Evolutionary conservation across 129 eudicot species (phyloP).

Genomic region (Flaveria sonorensis): DNA sequence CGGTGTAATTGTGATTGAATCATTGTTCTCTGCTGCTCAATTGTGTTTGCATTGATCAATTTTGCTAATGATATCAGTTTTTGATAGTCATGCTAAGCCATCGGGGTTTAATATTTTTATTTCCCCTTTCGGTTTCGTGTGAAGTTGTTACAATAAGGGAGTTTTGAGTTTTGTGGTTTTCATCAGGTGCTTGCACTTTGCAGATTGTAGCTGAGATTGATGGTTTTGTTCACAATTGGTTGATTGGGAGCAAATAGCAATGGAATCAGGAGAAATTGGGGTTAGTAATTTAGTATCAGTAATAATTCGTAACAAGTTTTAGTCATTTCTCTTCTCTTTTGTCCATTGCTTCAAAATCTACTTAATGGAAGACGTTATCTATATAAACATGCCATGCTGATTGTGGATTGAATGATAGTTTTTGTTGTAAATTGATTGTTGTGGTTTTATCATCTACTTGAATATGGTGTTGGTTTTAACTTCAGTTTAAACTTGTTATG

Average conservation of each 20-base stretch:
- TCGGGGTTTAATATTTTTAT: neutral
- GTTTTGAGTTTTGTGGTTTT: constrained; percentile 7
- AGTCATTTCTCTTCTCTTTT: no score
- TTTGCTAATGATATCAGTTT: neutral
- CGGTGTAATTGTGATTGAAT: neutral
- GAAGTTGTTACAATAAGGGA: neutral
- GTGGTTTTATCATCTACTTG: neutral
- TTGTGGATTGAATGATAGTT: constrained; percentile 4
- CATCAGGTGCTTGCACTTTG: constrained; percentile 7
- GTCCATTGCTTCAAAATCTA: neutral
- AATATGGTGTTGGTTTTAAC: neutral
- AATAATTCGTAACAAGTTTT: neutral
- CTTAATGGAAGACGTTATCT: constrained; percentile 1
- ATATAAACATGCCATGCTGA: constrained; percentile 12
- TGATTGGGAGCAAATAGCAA: constrained; percentile 14
- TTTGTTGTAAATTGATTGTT: neutral
- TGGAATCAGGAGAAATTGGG: constrained; percentile 37
- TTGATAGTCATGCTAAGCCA: no score
- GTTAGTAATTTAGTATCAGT: constrained; percentile 24
- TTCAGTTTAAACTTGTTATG: constrained; percentile 11
- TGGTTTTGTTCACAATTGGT: constrained; percentile 15
- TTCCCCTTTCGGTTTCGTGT: neutral
- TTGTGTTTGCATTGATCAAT: neutral
- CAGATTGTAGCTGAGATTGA: constrained; percentile 14
- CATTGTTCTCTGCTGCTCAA: neutral